These are phyloP conservation scores for Coniella vitis DNA, from an alignment of 2,329 filamentous ascomycete genomes.

Conservation along the genomic window DNA sequence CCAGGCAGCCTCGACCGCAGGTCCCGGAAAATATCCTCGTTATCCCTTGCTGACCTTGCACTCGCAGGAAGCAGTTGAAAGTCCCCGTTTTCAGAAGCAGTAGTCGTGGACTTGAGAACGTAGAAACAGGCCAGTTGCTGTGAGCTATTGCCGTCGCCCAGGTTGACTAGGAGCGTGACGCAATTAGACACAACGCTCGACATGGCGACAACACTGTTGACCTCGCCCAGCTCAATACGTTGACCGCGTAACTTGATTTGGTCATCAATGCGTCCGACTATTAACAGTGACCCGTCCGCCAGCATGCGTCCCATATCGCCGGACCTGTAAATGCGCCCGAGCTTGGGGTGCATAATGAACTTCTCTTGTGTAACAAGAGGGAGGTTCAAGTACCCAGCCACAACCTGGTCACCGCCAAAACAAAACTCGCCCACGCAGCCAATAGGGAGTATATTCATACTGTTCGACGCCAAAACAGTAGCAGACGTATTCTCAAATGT, in stretches of 20 bases:
- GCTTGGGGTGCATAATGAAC: slow-evolving; percentile 61
- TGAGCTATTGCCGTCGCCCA: slow-evolving; percentile 27
- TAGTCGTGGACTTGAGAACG: slow-evolving; percentile 40
- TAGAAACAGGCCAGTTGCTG: slow-evolving; percentile 62
- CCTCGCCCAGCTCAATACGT: slow-evolving; percentile 70
- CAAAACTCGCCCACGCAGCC: slow-evolving; percentile 78
- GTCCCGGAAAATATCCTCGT: slow-evolving; percentile 43
- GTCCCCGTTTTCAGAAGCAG: slow-evolving; percentile 6
- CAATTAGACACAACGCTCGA: slow-evolving; percentile 51
- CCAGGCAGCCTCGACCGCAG: slow-evolving; percentile 52
- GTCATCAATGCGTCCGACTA: slow-evolving; percentile 67
- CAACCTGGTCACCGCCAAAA: slow-evolving; percentile 79
- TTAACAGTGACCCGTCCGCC: slow-evolving; percentile 66
- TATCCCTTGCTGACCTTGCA: slow-evolving; percentile 22
- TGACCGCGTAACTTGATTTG: slow-evolving; percentile 80
- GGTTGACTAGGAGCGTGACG: slow-evolving; percentile 51
- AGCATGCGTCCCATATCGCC: slow-evolving; percentile 79
- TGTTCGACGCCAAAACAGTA: slow-evolving; percentile 48
- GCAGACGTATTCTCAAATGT: slow-evolving; percentile 70
- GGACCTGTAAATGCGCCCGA: slow-evolving; percentile 72
- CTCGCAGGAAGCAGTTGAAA: slow-evolving; percentile 34
- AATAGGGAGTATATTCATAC: slow-evolving; percentile 50
- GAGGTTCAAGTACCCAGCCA: slow-evolving; percentile 64
- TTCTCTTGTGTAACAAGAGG: slow-evolving; percentile 55
- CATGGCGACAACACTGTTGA: slow-evolving; percentile 55